Percentiles rank a stretch among this genome's conserved stretches.
Evolutionary conservation across 306 rosid genomes (phyloP).

Genomic region (Medicago arabica): DNA sequence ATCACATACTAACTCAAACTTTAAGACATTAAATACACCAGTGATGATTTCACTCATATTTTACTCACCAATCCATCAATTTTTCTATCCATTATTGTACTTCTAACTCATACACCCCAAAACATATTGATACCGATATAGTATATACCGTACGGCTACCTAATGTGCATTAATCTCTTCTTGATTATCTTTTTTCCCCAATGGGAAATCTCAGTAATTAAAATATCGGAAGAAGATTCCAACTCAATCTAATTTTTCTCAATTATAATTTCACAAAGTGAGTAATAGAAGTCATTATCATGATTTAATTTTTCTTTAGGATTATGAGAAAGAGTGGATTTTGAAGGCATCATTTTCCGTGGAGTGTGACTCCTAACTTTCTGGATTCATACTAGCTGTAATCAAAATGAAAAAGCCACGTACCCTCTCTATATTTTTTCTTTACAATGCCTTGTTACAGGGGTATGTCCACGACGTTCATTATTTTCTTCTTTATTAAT

Average conservation of each 20-base stretch:
- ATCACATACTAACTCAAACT: too few relatives aligned
- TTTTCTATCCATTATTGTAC: too few relatives aligned
- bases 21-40: too few relatives aligned
- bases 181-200: background rate
- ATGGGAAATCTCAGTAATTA: background rate
- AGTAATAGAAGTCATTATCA: conserved; percentile 5
- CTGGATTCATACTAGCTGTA: conserved; percentile 70
- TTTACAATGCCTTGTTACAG: conserved; percentile 11
- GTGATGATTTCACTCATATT: too few relatives aligned
- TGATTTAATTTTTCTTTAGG: background rate
- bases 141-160: background rate
- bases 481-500: conserved; percentile 31
- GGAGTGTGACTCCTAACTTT: conserved; percentile 52
- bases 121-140: too few relatives aligned
- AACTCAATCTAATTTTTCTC: background rate
- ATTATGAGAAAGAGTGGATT: background rate
- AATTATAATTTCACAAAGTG: background rate
- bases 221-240: background rate
- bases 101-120: too few relatives aligned
- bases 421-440: conserved; percentile 43
- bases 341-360: conserved; percentile 54
- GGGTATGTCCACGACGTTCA: conserved; percentile 46
- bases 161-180: background rate
- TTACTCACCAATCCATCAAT: too few relatives aligned
- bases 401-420: conserved; percentile 55